These are phyloP conservation scores for Patellaria atrata DNA, from an alignment of 495 filamentous ascomycete genomes.

Conservation along the genomic window DNA sequence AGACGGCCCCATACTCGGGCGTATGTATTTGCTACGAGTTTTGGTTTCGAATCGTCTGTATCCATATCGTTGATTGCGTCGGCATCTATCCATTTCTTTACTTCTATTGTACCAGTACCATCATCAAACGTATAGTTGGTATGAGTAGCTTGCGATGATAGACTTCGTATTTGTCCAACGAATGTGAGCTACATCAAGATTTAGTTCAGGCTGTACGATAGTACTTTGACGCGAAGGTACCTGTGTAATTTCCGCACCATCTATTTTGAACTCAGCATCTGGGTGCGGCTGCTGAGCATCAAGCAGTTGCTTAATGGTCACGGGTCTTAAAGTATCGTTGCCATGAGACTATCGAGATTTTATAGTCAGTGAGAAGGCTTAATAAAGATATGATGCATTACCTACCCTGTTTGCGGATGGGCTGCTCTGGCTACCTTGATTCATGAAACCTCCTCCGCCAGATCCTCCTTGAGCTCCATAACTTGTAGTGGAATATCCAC, in stretches of 20 bases:
- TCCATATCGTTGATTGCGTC: conserved; percentile 19
- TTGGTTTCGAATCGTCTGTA: conserved; percentile 31
- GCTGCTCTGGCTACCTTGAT: conserved; percentile 34
- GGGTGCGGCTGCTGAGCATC: conserved; percentile 63
- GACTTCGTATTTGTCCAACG: conserved; percentile 77
- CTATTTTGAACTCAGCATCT: conserved; percentile 63
- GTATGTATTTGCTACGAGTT: conserved; percentile 54
- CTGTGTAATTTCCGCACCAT: conserved; percentile 48
- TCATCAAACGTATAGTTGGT: conserved; percentile 87
- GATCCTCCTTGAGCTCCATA: conserved; percentile 44
- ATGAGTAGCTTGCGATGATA: conserved; percentile 78
- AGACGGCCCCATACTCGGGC: conserved; percentile 69
- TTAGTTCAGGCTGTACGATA: conserved; percentile 5
- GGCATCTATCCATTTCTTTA: conserved; percentile 78
- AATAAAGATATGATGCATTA: conserved; percentile 9
- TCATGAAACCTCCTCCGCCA: conserved; percentile 54
- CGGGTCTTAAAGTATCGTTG: conserved; percentile 68
- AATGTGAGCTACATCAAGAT: conserved; percentile 48
- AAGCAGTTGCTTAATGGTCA: conserved; percentile 87
- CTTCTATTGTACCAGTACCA: conserved; percentile 83
- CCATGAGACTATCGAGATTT: conserved; percentile 34
- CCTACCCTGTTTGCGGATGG: conserved; percentile 30
- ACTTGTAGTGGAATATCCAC: conserved; percentile 38
- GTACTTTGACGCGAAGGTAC: conserved; percentile 22
- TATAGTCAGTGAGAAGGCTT: conserved; percentile 11